Base-by-base conservation (phyloP, 495 filamentous ascomycete genomes). In the Achaetomiella virescens region DNA sequence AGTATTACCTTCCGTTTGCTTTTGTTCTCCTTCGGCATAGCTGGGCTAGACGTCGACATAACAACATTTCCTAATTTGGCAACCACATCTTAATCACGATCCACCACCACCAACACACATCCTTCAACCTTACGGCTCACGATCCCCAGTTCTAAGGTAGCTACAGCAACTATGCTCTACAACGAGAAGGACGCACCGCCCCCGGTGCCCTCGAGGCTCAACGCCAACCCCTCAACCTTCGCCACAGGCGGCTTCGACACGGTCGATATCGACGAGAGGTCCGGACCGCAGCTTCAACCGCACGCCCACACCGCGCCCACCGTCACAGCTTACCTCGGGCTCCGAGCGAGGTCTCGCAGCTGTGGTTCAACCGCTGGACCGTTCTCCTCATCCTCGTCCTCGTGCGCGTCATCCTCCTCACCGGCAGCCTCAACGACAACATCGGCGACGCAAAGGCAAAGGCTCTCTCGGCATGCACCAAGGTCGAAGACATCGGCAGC, bases 331-430 rank as follows among this genome's bases (percentile, higher is more conserved):
- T 97, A 97, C 66, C 86, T 98, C 31, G 93, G 92, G 51, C 80
- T 95, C 60, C 84, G 85, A 59, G 87, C 93, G 55, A 83, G 91
- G 56, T 97, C 40, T 98, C 93, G 27, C 93, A 98, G 77, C 75
- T 90, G 65, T 96, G 91, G 90, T 86, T 97, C 76, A 97, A 97
- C 77, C 79, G 87, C 72, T 98, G 95, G 95, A 97, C 93, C 38
- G 77, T 98, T 53, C 79, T 98, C 42, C 75, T 98, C 10, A 66
- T 95, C 40, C 81, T 98, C 48, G 82, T 97, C 18, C 81, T 98
- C 21, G 82, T 85, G 57, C 82, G 93, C 44, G 77, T 90, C 54
- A 71, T 98, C 46, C 69, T 98, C 45, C 85, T 91, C 18, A 78
- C 87, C 33, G 74, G 77, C 35, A 78, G 79, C 61, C 74, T 96